Evolutionary conservation across 106 monocot genomes (phyloP).

Genomic region (Acorus calamus): DNA sequence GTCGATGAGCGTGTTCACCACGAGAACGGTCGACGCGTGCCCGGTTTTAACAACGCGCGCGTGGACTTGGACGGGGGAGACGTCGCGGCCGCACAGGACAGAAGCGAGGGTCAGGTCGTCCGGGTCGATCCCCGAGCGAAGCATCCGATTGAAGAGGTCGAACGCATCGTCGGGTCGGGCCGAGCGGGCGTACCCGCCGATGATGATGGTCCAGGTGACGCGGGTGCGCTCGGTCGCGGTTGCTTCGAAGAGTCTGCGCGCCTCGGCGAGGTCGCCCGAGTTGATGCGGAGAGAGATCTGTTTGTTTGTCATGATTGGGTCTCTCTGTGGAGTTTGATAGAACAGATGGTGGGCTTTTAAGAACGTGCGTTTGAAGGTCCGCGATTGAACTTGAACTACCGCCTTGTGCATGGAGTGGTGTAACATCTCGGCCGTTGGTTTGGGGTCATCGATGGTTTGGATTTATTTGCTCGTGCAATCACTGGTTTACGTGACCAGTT

Average conservation of each 20-base stretch:
- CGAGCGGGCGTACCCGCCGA: slow-evolving; percentile 31
- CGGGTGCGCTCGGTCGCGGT: slow-evolving; percentile 23
- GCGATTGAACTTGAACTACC: too few relatives aligned
- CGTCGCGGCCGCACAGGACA: slow-evolving; percentile 38
- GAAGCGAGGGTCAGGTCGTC: slow-evolving; percentile 44
- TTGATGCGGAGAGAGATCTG: slow-evolving; percentile 65
- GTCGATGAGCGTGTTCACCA: slow-evolving; percentile 70
- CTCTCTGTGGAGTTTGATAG: slow-evolving; percentile 62
- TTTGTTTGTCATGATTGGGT: slow-evolving; percentile 53
- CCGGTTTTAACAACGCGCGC: slow-evolving; percentile 38
- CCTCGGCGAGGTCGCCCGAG: slow-evolving; percentile 41
- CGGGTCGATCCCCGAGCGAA: slow-evolving; percentile 15
- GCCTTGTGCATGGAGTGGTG: too few relatives aligned
- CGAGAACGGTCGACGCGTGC: slow-evolving; percentile 22
- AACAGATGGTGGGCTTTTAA: slow-evolving; percentile 43
- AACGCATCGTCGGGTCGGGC: slow-evolving; percentile 21
- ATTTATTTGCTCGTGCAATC: too few relatives aligned
- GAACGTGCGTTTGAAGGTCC: neutral
- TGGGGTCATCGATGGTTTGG: too few relatives aligned
- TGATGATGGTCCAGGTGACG: slow-evolving; percentile 91
- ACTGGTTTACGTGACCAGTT: too few relatives aligned
- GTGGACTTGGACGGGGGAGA: slow-evolving; percentile 33
- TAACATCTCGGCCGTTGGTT: too few relatives aligned
- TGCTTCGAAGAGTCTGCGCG: slow-evolving; percentile 32
- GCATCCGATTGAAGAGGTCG: slow-evolving; percentile 38